Conservation (phyloP, 2,329 filamentous ascomycete genomes). For the Fusarium transvaalense region DNA sequence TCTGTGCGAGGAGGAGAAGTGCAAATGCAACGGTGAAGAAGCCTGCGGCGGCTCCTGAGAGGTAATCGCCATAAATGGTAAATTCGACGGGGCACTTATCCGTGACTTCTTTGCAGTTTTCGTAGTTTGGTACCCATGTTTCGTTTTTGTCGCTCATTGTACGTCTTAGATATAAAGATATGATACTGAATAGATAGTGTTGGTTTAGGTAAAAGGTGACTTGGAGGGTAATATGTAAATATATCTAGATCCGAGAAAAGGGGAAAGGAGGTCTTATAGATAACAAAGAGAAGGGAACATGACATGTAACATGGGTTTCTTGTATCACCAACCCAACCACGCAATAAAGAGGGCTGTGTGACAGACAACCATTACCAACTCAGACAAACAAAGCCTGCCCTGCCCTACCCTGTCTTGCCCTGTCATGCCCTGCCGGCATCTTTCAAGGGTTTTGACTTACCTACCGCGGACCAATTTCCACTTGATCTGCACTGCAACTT, state of each 20-base stretch:
- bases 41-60: slow-evolving; percentile 33
- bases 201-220: too few relatives aligned
- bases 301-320: not conserved
- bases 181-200: not conserved
- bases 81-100: slow-evolving; percentile 42
- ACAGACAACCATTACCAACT: not conserved
- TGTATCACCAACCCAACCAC: not conserved
- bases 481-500: not conserved
- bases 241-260: not conserved
- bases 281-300: slow-evolving; percentile 6
- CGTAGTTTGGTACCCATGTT: slow-evolving; percentile 23
- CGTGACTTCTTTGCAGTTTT: slow-evolving; percentile 43
- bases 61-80: slow-evolving; percentile 45
- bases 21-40: slow-evolving; percentile 55
- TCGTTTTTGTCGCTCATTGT: slow-evolving; percentile 27
- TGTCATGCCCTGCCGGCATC: too few relatives aligned
- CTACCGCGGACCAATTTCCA: not conserved
- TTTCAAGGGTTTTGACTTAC: not conserved
- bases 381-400: not conserved
- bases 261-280: slow-evolving; percentile 2
- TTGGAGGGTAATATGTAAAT: not conserved
- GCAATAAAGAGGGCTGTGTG: slow-evolving; percentile 1
- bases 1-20: slow-evolving; percentile 51
- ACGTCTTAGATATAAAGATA: too few relatives aligned
- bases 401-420: too few relatives aligned